A percentile compares a stretch with the other conserved stretches of the same genome.
Evolutionary conservation across 2,329 filamentous ascomycete genomes (phyloP).

Genomic region (Macroventuria anomochaeta): DNA sequence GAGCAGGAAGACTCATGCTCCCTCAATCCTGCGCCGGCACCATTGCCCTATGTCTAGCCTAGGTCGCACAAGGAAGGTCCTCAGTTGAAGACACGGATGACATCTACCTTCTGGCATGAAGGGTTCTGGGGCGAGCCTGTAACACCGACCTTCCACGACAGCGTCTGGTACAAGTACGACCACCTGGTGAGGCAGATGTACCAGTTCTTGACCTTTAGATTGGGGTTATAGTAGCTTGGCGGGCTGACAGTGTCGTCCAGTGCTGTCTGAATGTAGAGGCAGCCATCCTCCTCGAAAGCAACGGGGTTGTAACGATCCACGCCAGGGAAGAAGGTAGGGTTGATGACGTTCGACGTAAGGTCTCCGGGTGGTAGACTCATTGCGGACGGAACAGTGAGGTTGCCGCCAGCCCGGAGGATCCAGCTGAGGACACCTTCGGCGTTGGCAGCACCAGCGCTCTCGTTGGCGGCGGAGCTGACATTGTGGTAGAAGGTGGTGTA

Average conservation of each 20-base stretch:
- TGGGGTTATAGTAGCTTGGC: slow-evolving; percentile 12
- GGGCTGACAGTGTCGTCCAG: slow-evolving; percentile 49
- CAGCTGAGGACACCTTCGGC: slow-evolving; percentile 23
- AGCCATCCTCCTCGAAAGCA: slow-evolving; percentile 48
- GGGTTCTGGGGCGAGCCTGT: slow-evolving; percentile 51
- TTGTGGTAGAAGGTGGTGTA: slow-evolving; percentile 42
- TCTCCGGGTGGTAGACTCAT: slow-evolving; percentile 43
- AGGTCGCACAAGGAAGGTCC: background rate
- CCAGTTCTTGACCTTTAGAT: slow-evolving; percentile 48
- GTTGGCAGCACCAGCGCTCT: slow-evolving; percentile 13
- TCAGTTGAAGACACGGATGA: slow-evolving; percentile 40
- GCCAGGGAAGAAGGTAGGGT: slow-evolving; percentile 47
- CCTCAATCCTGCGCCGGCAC: background rate
- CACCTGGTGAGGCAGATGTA: slow-evolving; percentile 51
- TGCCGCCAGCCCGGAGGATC: slow-evolving; percentile 13
- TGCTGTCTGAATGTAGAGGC: slow-evolving; percentile 46
- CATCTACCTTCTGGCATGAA: slow-evolving; percentile 51
- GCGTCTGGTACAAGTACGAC: slow-evolving; percentile 48
- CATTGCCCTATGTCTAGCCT: background rate
- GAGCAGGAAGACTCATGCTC: background rate
- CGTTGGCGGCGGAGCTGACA: slow-evolving; percentile 21
- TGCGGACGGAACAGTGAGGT: slow-evolving; percentile 23
- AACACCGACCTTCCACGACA: slow-evolving; percentile 51
- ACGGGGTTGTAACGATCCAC: slow-evolving; percentile 31
- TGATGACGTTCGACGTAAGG: slow-evolving; percentile 48